A percentile compares a stretch with the other conserved stretches of the same genome.
These are phyloP conservation scores for Durotheca rogersii DNA, from an alignment of 495 filamentous ascomycete species.

Conservation along the genomic window DNA sequence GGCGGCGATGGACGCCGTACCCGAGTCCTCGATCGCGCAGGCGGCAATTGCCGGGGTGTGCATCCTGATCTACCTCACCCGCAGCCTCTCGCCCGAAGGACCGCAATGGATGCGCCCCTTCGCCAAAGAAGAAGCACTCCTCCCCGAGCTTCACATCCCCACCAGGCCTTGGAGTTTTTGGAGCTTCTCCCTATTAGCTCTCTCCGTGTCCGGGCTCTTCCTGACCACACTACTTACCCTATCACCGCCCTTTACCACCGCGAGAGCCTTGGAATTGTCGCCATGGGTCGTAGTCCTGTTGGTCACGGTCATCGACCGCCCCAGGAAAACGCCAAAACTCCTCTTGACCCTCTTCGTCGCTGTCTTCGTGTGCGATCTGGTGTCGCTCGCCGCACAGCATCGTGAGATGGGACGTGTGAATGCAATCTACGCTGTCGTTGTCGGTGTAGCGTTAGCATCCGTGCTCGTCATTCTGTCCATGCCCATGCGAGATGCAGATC, in stretches of 20 bases:
- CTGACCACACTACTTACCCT: conserved; percentile 25
- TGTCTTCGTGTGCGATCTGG: conserved; percentile 38
- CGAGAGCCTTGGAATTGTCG: conserved; percentile 23
- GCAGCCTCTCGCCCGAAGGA: conserved; percentile 19
- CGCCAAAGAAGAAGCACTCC: conserved; percentile 28
- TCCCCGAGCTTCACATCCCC: conserved; percentile 8
- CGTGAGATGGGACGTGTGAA: conserved; percentile 32
- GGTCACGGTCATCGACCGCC: conserved; percentile 51
- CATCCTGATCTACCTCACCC: conserved; percentile 26
- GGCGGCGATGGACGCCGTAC: conserved; percentile 24
- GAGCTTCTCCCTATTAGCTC: conserved; percentile 20
- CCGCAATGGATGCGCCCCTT: conserved; percentile 38
- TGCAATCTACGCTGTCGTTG: conserved; percentile 44
- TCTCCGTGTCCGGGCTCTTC: conserved; percentile 28
- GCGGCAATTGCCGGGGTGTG: conserved; percentile 29
- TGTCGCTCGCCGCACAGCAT: conserved; percentile 38
- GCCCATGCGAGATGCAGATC: conserved; percentile 65
- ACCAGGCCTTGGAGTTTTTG: conserved; percentile 28
- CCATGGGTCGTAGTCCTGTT: conserved; percentile 48
- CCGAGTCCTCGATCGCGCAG: conserved; percentile 24
- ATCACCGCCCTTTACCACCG: conserved; percentile 17
- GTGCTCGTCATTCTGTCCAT: conserved; percentile 63
- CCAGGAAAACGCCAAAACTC: conserved; percentile 46
- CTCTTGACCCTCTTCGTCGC: conserved; percentile 43
- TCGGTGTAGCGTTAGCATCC: conserved; percentile 44